A percentile compares a stretch with the other conserved stretches of the same genome.
These are phyloP conservation scores for Berkeleyomyces basicola DNA, from an alignment of 2,329 filamentous ascomycete species.

Conservation along the genomic window DNA sequence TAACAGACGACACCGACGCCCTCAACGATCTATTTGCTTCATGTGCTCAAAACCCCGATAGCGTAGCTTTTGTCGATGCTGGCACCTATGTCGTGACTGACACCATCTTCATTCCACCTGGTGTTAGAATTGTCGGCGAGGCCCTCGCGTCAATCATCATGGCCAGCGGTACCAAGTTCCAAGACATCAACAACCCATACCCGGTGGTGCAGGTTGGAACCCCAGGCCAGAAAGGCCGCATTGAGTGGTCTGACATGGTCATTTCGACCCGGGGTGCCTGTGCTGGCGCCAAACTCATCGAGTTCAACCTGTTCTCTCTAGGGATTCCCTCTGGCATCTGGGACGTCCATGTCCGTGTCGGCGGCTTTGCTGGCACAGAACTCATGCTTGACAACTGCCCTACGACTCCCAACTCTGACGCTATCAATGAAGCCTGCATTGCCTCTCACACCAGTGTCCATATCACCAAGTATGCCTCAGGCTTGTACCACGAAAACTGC, in stretches of 20 bases:
- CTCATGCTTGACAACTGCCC: slow-evolving; percentile 51
- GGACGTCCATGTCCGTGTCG: slow-evolving; percentile 64
- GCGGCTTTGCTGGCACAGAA: slow-evolving; percentile 52
- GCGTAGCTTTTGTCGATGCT: slow-evolving; percentile 43
- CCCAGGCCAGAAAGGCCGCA: slow-evolving; percentile 42
- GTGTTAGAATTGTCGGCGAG: slow-evolving; percentile 43
- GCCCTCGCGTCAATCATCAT: slow-evolving; percentile 35
- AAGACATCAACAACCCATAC: slow-evolving; percentile 39
- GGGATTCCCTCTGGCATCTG: slow-evolving; percentile 40
- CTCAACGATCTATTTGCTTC: slow-evolving; percentile 48
- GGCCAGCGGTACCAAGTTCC: slow-evolving; percentile 39
- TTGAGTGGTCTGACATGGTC: slow-evolving; percentile 59
- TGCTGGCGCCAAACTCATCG: slow-evolving; percentile 51
- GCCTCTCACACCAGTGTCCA: slow-evolving; percentile 29
- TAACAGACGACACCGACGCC: slow-evolving; percentile 55
- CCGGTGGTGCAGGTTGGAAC: slow-evolving; percentile 51
- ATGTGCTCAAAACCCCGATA: slow-evolving; percentile 32
- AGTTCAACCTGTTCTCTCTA: slow-evolving; percentile 50
- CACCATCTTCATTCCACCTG: slow-evolving; percentile 33
- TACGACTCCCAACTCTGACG: slow-evolving; percentile 27
- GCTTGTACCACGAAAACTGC: slow-evolving; percentile 28
- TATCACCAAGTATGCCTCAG: slow-evolving; percentile 23
- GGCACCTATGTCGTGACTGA: slow-evolving; percentile 43
- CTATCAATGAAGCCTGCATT: slow-evolving; percentile 22
- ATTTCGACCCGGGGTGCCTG: slow-evolving; percentile 50